A percentile compares a stretch with the other conserved stretches of the same genome.
These are phyloP conservation scores for Cercophora samala DNA, from an alignment of 495 filamentous ascomycete species.

Conservation along the genomic window DNA sequence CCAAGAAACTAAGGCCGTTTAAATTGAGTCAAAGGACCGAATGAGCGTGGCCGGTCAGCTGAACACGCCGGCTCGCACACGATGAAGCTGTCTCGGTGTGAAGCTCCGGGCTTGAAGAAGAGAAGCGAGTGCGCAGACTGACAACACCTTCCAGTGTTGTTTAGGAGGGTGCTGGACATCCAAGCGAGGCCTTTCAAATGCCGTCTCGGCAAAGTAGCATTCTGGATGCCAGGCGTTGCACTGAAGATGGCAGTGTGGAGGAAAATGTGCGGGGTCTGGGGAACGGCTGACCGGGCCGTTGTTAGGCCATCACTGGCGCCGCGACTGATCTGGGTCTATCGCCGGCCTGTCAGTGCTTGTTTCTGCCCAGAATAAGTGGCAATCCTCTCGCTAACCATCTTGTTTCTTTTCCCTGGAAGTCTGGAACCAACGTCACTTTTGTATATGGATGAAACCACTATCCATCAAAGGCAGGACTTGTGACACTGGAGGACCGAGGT, in stretches of 20 bases:
- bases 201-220: background rate
- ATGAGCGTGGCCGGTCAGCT: background rate
- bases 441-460: background rate
- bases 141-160: background rate
- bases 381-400: background rate
- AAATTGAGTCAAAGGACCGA: background rate
- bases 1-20: background rate
- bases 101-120: slow-evolving; percentile 1
- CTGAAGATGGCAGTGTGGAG: background rate
- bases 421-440: background rate
- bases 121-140: background rate
- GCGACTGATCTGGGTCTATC: background rate
- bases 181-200: background rate
- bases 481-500: background rate
- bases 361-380: background rate
- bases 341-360: background rate
- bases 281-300: background rate
- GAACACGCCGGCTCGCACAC: background rate
- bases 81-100: background rate
- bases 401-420: background rate
- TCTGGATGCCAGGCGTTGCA: background rate
- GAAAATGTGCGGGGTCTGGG: background rate
- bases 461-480: background rate
- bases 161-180: background rate
- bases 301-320: background rate